These are phyloP conservation scores for Cystofilobasidium macerans DNA, from an alignment of 768 basidiomycete genomes.

Conservation along the genomic window DNA sequence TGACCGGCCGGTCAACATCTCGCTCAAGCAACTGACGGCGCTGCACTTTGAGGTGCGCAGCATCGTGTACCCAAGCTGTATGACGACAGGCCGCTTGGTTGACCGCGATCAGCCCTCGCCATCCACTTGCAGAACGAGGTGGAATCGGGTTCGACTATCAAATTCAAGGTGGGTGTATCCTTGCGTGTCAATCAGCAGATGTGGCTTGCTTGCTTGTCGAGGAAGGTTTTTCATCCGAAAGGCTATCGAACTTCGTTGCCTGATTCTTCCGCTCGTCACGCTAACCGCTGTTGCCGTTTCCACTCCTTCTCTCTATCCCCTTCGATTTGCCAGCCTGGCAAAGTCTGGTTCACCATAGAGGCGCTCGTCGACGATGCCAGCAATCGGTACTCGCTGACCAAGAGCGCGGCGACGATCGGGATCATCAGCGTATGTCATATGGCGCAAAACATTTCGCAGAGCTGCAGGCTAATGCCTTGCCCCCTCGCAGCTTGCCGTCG, in stretches of 20 bases:
- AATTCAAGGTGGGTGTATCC: slow-evolving; percentile 14
- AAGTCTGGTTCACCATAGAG: slow-evolving; percentile 24
- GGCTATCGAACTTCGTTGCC: too few relatives aligned
- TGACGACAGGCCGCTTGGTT: too few relatives aligned
- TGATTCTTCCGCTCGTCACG: too few relatives aligned
- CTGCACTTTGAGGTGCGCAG: slow-evolving; percentile 19
- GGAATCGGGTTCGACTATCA: slow-evolving; percentile 4
- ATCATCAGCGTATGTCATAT: slow-evolving; percentile 18
- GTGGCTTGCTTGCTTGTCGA: not conserved
- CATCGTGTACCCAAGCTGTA: too few relatives aligned
- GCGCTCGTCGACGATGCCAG: slow-evolving; percentile 19
- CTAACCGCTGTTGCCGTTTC: not conserved
- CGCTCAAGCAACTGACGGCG: slow-evolving; percentile 22
- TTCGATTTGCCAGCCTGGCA: slow-evolving; percentile 9
- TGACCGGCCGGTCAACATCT: not conserved
- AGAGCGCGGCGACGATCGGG: slow-evolving; percentile 9
- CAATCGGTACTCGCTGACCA: slow-evolving; percentile 18
- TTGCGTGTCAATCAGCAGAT: not conserved
- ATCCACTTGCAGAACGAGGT: slow-evolving; percentile 11
- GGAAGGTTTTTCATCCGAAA: too few relatives aligned
- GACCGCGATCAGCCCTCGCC: not conserved
- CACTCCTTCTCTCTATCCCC: not conserved
- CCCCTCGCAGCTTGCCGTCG: slow-evolving; percentile 11
- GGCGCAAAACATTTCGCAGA: too few relatives aligned
- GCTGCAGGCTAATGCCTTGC: not conserved